Evolutionary conservation across 192 early-diverging fungal species (phyloP).

Genomic region (Coemansia sp.): DNA sequence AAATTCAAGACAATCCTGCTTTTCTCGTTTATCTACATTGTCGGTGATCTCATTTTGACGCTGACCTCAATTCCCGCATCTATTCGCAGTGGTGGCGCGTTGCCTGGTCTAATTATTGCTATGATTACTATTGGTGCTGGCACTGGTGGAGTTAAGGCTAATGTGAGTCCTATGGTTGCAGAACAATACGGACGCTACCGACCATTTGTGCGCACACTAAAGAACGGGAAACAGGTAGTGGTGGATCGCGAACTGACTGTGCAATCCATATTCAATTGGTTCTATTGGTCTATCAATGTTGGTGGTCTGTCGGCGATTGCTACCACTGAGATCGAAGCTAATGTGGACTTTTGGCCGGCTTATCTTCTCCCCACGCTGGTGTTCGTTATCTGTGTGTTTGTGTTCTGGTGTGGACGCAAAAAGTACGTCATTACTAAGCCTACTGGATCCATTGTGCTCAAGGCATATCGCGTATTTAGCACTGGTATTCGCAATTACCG

Average conservation of each 20-base stretch:
- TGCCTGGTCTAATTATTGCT: conserved; percentile 66
- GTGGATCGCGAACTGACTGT: conserved; percentile 68
- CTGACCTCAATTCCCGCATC: conserved; percentile 60
- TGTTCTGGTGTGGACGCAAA: conserved; percentile 57
- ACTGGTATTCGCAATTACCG: conserved; percentile 36
- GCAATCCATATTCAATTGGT: conserved; percentile 81
- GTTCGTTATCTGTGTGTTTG: conserved; percentile 56
- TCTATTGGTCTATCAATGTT: conserved; percentile 74
- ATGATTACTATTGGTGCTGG: conserved; percentile 75
- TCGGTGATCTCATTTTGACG: conserved; percentile 64
- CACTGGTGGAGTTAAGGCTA: conserved; percentile 78
- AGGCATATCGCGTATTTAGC: conserved; percentile 43
- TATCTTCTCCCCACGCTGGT: conserved; percentile 61
- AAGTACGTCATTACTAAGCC: conserved; percentile 58
- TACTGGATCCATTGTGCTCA: conserved; percentile 57
- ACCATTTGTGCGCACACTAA: conserved; percentile 61
- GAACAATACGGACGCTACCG: conserved; percentile 63
- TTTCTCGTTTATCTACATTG: conserved; percentile 64
- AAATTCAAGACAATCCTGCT: conserved; percentile 72
- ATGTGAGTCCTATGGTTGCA: conserved; percentile 76
- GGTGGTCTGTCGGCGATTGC: conserved; percentile 61
- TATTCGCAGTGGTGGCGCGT: conserved; percentile 57
- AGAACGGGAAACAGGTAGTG: conserved; percentile 60
- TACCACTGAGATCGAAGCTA: conserved; percentile 58
- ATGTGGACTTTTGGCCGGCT: conserved; percentile 59